Conservation (phyloP, 2,329 filamentous ascomycete species). For the Arthrobotrys iridis region DNA sequence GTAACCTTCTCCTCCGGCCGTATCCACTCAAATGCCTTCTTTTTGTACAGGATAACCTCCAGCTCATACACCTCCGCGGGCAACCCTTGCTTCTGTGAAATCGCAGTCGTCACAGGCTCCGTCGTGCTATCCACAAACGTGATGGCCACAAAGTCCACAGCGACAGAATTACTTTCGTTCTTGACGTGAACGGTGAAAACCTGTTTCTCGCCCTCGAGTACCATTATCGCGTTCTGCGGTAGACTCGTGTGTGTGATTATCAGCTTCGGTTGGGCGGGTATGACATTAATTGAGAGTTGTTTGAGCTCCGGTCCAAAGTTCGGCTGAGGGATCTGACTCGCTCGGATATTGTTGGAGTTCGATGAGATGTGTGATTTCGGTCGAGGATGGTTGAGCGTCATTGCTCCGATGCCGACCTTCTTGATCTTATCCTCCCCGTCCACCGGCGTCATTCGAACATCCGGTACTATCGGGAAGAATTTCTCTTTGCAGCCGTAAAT, state of each 20-base stretch:
- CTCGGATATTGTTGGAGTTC: constrained; percentile 29
- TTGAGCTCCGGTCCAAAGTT: constrained; percentile 62
- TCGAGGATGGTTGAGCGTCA: constrained; percentile 63
- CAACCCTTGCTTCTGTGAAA: constrained; percentile 79
- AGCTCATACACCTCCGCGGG: constrained; percentile 85
- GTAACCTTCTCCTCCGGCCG: constrained; percentile 67
- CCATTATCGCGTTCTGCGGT: constrained; percentile 86
- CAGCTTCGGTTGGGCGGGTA: constrained; percentile 80
- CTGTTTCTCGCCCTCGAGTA: constrained; percentile 87
- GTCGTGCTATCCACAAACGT: constrained; percentile 91
- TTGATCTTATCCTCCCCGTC: constrained; percentile 78
- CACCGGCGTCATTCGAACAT: constrained; percentile 71
- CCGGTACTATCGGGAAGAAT: constrained; percentile 82
- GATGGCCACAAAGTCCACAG: constrained; percentile 85
- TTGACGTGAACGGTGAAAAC: constrained; percentile 80
- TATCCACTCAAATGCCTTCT: constrained; percentile 72
- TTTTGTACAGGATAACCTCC: constrained; percentile 79
- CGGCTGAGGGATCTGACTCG: constrained; percentile 27
- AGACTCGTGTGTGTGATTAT: constrained; percentile 79
- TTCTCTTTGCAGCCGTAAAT: constrained; percentile 83
- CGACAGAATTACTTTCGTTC: constrained; percentile 76
- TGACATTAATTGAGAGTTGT: constrained; percentile 75
- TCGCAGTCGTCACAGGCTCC: constrained; percentile 76
- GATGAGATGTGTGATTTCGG: constrained; percentile 56
- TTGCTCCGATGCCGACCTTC: constrained; percentile 72